These are phyloP conservation scores for Phytophthora tentaculata DNA, from an alignment of 352 stramenopile species.

Conservation along the genomic window DNA sequence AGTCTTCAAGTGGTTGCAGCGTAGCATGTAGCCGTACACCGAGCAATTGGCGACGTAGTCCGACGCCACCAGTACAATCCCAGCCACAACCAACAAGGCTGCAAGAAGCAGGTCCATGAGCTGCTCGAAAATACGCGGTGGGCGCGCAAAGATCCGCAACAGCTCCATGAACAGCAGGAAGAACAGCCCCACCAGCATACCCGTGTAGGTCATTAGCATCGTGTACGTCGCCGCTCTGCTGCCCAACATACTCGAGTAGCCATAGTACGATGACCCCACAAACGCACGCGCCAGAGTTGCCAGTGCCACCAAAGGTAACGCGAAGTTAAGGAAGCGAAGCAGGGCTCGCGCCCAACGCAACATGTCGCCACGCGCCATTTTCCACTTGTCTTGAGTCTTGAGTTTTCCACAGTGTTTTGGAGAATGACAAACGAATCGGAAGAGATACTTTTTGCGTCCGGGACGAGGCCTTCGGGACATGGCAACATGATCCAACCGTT, in stretches of 20 bases:
- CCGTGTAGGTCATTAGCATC: constrained; percentile 68
- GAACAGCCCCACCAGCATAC: constrained; percentile 67
- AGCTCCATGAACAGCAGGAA: constrained; percentile 57
- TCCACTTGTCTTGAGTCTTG: constrained; percentile 13
- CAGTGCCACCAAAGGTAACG: constrained; percentile 59
- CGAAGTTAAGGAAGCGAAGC: constrained; percentile 73
- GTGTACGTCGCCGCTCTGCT: constrained; percentile 64
- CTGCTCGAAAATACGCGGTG: constrained; percentile 51
- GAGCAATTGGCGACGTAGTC: constrained; percentile 72
- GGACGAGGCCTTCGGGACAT: constrained; percentile 25
- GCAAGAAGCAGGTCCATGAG: constrained; percentile 60
- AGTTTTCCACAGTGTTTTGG: constrained; percentile 15
- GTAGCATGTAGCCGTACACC: constrained; percentile 76
- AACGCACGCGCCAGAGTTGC: constrained; percentile 67
- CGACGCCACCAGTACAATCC: constrained; percentile 69
- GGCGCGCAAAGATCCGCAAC: constrained; percentile 46
- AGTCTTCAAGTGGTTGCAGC: constrained; percentile 55
- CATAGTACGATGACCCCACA: constrained; percentile 67
- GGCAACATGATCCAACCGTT: constrained; percentile 12
- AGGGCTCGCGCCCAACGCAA: constrained; percentile 42
- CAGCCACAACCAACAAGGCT: constrained; percentile 64
- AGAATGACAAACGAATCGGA: constrained; percentile 20
- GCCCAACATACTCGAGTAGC: constrained; percentile 74
- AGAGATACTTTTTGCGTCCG: constrained; percentile 19
- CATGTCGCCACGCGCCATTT: constrained; percentile 35